Evolutionary conservation across 805 yeast species (phyloP).

Genomic region (Kazachstania bromeliacearum): DNA sequence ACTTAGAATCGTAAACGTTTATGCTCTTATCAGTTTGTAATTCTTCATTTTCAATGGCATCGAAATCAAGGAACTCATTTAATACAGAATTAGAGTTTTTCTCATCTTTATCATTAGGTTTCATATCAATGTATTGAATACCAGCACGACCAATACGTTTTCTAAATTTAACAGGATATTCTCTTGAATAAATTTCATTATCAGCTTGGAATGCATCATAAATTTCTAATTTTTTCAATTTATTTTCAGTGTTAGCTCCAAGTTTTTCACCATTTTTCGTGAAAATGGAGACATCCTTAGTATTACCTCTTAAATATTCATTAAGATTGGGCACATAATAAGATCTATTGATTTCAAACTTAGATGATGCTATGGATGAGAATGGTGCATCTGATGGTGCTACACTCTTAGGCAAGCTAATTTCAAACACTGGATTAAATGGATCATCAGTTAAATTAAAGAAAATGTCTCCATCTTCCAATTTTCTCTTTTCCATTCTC

Average conservation of each 20-base stretch:
- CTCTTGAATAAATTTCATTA: constrained; percentile 30
- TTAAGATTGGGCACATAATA: constrained; percentile 34
- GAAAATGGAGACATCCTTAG: constrained; percentile 17
- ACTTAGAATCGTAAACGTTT: constrained; percentile 39
- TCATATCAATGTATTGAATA: constrained; percentile 65
- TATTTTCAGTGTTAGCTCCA: constrained; percentile 13
- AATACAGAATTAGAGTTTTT: constrained; percentile 19
- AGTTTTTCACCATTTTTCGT: constrained; percentile 28
- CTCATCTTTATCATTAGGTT: constrained; percentile 36
- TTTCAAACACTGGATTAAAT: constrained; percentile 67
- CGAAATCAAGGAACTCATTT: constrained; percentile 35
- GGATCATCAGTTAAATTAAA: constrained; percentile 83
- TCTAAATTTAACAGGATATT: constrained; percentile 49
- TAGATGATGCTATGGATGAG: constrained; percentile 65
- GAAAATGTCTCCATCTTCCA: constrained; percentile 62
- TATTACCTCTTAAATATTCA: constrained; percentile 23
- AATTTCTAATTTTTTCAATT: constrained; percentile 28
- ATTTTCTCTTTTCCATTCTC: constrained; percentile 60
- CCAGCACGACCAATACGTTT: constrained; percentile 69
- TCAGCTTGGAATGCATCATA: constrained; percentile 30
- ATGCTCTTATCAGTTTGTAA: constrained; percentile 15
- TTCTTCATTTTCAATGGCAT: constrained; percentile 26
- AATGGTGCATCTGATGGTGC: constrained; percentile 65
- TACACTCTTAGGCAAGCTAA: constrained; percentile 44
- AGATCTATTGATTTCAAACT: constrained; percentile 54